Conservation (phyloP, 2,329 filamentous ascomycete genomes). For the Venturia oleaginea region DNA sequence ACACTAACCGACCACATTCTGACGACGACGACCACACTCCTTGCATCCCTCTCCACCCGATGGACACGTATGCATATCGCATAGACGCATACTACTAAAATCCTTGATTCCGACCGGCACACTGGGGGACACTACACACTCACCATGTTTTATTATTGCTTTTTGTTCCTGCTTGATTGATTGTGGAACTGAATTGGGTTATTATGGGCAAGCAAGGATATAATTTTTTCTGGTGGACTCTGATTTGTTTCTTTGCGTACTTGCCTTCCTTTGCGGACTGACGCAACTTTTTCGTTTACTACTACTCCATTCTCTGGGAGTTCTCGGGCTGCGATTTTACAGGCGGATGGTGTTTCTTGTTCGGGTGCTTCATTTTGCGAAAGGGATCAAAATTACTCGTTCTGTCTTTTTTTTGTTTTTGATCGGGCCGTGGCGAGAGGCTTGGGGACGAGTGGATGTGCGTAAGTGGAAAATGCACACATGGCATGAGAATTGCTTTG, state of each 20-base stretch:
- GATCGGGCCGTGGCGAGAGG: not conserved
- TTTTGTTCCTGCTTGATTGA: not conserved
- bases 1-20: not conserved
- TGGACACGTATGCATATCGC: not conserved
- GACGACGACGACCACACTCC: not conserved
- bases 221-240: not conserved
- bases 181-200: not conserved
- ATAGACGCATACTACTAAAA: not conserved
- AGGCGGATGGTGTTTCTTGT: not conserved
- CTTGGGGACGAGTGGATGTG: not conserved
- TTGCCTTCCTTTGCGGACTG: not conserved
- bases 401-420: not conserved
- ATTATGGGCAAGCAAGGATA: conserved; percentile 8
- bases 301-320: not conserved
- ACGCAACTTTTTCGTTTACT: not conserved
- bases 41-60: not conserved
- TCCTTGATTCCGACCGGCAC: conserved; percentile 3
- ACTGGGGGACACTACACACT: not conserved
- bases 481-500: not conserved
- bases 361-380: not conserved
- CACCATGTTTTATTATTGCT: conserved; percentile 8
- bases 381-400: not conserved
- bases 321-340: not conserved
- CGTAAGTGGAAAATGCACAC: not conserved
- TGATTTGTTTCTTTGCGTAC: conserved; percentile 1